These are phyloP conservation scores for Neurospora crassa DNA, from an alignment of 2,329 filamentous ascomycete genomes.

Conservation along the genomic window DNA sequence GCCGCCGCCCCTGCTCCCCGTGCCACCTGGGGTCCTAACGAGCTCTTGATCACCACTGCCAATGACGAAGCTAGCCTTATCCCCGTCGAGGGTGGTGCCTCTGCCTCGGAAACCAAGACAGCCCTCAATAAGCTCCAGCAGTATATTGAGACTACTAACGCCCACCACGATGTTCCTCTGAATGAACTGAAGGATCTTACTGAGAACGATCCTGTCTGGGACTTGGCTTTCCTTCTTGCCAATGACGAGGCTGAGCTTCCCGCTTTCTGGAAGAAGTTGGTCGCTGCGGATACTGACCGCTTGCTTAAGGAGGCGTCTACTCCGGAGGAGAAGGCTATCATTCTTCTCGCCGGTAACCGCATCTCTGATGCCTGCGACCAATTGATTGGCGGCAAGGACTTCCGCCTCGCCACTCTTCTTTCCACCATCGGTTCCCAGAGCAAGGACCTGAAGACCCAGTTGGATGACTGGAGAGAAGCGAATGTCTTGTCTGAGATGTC, in stretches of 20 bases:
- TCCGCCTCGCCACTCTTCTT: constrained; percentile 75
- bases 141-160: background rate
- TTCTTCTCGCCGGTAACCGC: constrained; percentile 68
- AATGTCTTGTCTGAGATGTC: constrained; percentile 82
- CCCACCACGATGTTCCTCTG: constrained; percentile 2
- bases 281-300: constrained; percentile 48
- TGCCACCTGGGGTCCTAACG: constrained; percentile 65
- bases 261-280: constrained; percentile 54
- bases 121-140: background rate
- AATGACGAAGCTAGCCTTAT: constrained; percentile 21
- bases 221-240: constrained; percentile 78
- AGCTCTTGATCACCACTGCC: constrained; percentile 49
- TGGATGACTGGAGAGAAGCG: constrained; percentile 74
- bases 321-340: constrained; percentile 74
- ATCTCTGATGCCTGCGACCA: constrained; percentile 74
- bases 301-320: constrained; percentile 50
- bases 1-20: constrained; percentile 55
- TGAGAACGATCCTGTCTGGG: constrained; percentile 69
- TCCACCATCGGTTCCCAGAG: constrained; percentile 73
- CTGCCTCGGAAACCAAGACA: constrained; percentile 6
- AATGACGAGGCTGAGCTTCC: constrained; percentile 60
- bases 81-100: constrained; percentile 11
- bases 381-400: constrained; percentile 66
- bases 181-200: constrained; percentile 10
- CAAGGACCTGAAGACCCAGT: constrained; percentile 67